phyloP scores from a whole-genome alignment of 176 grass and related monocot species.

The Neostapfia colusana region DNA sequence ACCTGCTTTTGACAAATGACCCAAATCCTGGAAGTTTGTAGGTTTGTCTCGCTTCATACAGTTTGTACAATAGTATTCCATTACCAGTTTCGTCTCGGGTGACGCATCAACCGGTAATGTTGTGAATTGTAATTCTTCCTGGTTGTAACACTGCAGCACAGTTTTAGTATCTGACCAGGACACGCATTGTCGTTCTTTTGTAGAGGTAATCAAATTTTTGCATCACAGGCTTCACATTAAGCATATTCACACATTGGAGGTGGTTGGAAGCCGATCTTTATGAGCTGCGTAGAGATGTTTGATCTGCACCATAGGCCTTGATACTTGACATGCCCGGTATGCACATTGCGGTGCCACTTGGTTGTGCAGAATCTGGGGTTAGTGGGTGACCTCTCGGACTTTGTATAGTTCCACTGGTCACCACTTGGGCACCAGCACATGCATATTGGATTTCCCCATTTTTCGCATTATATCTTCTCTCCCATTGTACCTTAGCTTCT shows the following conservation, averaged over 20 bases:
- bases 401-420: constrained; percentile 23
- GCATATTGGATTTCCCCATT: constrained; percentile 14
- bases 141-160: constrained; percentile 28
- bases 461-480: constrained; percentile 21
- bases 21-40: constrained; percentile 25
- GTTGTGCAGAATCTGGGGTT: constrained; percentile 3
- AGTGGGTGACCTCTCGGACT: background rate
- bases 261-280: background rate
- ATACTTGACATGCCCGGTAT: constrained; percentile 1
- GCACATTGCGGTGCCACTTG: constrained; percentile 7
- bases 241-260: background rate
- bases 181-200: constrained; percentile 27
- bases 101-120: constrained; percentile 32
- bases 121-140: constrained; percentile 31
- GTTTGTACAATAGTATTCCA: constrained; percentile 43
- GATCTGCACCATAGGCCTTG: background rate
- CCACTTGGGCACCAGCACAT: background rate
- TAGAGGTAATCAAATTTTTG: constrained; percentile 27
- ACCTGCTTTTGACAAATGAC: constrained; percentile 12
- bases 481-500: constrained; percentile 10
- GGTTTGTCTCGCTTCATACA: constrained; percentile 7
- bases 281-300: background rate
- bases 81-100: constrained; percentile 24
- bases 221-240: background rate
- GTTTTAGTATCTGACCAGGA: constrained; percentile 17